phyloP scores from a whole-genome alignment of 148 eudicot species.

The Rhododendron vialii region DNA sequence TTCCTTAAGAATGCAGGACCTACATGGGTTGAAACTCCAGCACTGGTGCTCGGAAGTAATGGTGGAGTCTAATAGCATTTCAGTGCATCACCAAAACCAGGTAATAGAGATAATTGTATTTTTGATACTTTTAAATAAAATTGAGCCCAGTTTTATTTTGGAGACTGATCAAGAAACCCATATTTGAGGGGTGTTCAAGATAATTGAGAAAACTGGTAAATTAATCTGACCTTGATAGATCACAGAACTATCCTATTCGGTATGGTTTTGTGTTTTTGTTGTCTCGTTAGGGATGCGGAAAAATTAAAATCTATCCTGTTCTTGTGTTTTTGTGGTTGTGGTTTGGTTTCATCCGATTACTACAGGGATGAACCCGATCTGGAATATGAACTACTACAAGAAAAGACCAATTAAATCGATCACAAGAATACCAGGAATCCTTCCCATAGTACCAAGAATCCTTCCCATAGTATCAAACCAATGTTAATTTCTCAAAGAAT shows the following conservation, averaged over 20 bases:
- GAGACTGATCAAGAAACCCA: background rate
- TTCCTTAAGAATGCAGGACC: background rate
- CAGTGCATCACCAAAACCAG: background rate
- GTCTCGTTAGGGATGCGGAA: background rate
- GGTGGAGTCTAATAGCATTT: background rate
- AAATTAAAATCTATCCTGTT: background rate
- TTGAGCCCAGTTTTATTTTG: background rate
- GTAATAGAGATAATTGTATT: background rate
- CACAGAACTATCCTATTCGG: background rate
- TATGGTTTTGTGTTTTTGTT: background rate
- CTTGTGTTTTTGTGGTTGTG: background rate
- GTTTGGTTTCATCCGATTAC: background rate
- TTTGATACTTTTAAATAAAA: background rate
- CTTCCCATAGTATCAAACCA: too few relatives aligned
- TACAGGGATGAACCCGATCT: too few relatives aligned
- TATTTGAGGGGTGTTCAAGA: background rate
- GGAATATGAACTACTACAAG: too few relatives aligned
- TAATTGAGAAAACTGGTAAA: background rate
- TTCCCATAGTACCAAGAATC: too few relatives aligned
- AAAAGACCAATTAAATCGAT: too few relatives aligned
- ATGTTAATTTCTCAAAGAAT: too few relatives aligned
- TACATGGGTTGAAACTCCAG: background rate
- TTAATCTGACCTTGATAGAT: background rate
- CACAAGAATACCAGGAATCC: too few relatives aligned
- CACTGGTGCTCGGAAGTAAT: background rate